Evolutionary conservation across 2,329 filamentous ascomycete genomes (phyloP).

Genomic region (Phialophora tarda): DNA sequence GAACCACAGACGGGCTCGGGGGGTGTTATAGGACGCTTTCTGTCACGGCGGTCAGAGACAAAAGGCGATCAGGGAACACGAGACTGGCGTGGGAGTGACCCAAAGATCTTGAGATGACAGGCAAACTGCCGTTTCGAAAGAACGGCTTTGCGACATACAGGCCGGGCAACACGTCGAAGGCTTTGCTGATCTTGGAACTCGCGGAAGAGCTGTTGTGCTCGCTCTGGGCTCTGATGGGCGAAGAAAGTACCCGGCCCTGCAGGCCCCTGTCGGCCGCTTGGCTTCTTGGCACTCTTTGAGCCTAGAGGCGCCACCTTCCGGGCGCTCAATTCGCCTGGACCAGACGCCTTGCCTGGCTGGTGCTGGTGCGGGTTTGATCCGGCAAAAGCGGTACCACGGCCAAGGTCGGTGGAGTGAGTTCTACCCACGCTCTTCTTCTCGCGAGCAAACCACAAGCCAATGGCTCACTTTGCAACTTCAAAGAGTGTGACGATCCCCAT

Average conservation of each 20-base stretch:
- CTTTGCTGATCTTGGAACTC: slow-evolving; percentile 22
- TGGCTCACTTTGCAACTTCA: slow-evolving; percentile 1
- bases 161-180: slow-evolving; percentile 22
- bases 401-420: slow-evolving; percentile 1
- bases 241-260: slow-evolving; percentile 28
- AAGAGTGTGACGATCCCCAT: slow-evolving; percentile 19
- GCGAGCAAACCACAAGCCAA: slow-evolving; percentile 6
- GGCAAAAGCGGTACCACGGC: slow-evolving; percentile 6
- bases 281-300: slow-evolving; percentile 20
- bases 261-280: slow-evolving; percentile 7
- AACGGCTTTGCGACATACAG: slow-evolving; percentile 10
- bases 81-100: slow-evolving; percentile 14
- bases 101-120: slow-evolving; percentile 11
- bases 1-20: slow-evolving; percentile 13
- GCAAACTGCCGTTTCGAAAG: slow-evolving; percentile 14
- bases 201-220: neutral
- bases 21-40: slow-evolving; percentile 26
- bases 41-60: neutral
- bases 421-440: slow-evolving; percentile 1
- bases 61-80: slow-evolving; percentile 10
- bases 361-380: slow-evolving; percentile 24
- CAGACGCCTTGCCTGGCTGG: neutral
- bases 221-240: slow-evolving; percentile 20
- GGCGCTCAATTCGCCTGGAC: slow-evolving; percentile 19
- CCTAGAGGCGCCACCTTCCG: slow-evolving; percentile 20